A percentile compares a stretch with the other conserved stretches of the same genome.
Evolutionary conservation across 768 basidiomycete species (phyloP).

Genomic region (Boletus subcaerulescens): DNA sequence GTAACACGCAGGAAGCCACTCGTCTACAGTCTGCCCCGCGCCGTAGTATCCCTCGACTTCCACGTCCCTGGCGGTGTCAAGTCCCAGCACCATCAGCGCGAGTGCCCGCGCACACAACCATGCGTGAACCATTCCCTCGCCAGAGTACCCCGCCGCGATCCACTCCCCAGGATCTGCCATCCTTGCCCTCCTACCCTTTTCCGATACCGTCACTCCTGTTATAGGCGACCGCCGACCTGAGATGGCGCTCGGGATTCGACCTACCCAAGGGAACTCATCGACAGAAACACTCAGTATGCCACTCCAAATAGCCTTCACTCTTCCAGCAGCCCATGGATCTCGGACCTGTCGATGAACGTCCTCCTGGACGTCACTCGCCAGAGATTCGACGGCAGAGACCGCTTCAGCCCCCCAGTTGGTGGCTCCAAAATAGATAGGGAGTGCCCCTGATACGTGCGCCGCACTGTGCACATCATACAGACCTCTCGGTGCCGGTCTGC

Average conservation of each 20-base stretch:
- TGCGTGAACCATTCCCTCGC: constrained; percentile 73
- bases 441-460: constrained; percentile 45
- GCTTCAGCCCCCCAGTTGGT: constrained; percentile 43
- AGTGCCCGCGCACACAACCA: constrained; percentile 62
- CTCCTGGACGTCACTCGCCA: constrained; percentile 3
- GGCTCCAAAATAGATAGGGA: constrained; percentile 53
- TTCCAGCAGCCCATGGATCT: constrained; percentile 38
- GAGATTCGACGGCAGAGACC: constrained; percentile 11
- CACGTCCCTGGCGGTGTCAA: constrained; percentile 22
- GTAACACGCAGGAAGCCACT: constrained; percentile 27
- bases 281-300: constrained; percentile 62
- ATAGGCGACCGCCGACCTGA: constrained; percentile 39
- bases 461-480: constrained; percentile 36
- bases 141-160: constrained; percentile 68
- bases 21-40: constrained; percentile 17
- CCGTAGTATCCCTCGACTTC: constrained; percentile 20
- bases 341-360: constrained; percentile 9
- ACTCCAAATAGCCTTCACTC: constrained; percentile 59
- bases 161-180: constrained; percentile 54
- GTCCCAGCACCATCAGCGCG: constrained; percentile 55
- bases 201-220: background rate
- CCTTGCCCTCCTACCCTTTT: constrained; percentile 4
- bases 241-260: constrained; percentile 50
- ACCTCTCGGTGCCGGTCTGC: constrained; percentile 28
- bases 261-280: constrained; percentile 69